Base-by-base conservation (phyloP, 495 filamentous ascomycete genomes). In the Staphylotrichum longicolle region DNA sequence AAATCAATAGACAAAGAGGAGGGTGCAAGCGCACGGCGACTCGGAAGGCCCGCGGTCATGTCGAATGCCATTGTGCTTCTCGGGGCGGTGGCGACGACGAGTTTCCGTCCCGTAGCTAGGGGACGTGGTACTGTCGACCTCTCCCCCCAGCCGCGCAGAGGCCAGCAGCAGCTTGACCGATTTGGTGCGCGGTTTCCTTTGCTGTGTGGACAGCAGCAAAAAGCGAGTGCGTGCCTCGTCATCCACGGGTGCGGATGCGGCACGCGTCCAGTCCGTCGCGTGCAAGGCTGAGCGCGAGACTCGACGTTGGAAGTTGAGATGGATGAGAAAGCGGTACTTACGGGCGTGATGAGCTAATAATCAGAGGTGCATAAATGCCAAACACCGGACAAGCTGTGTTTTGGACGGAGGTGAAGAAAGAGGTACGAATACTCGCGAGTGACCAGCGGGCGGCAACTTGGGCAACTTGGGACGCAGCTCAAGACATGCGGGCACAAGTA, bases 401-500 rank as follows among this genome's bases (percentile, higher is more conserved):
- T 62, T 62, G 61, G 57, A 44, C 35, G 41, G 50, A 39, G 37
- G 37, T 6, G 62, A 27, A 49, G 45, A 58, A 54, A 50, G 57
- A 56, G 62, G 65, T 59, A 58, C 57, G 55, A 61, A 62, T 68
- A 70, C 63, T 57, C 63, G 63, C 12, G 50, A 67, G 64, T 69
- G 68, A 72, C 66, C 63, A 61, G 62, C 61, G 50, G 44, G 57
- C 61, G 63, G 67, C 35, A 60, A 66, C 67, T 61, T 61, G 58
- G 67, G 20, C 20, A 27, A 27, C 20, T 27, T 27, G 20, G 63
- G 10, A 65, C 58, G 60, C 61, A 63, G 40, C 50, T 66, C 54
- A 63, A 58, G 63, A 61, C 62, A 61, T 65, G 66, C 54, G 46
- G 57, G 65, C 61, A 57, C 58, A 71, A 67, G 70, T 70, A 70